Evolutionary conservation across 306 rosid genomes (phyloP).

Genomic region (Quillaja saponaria): DNA sequence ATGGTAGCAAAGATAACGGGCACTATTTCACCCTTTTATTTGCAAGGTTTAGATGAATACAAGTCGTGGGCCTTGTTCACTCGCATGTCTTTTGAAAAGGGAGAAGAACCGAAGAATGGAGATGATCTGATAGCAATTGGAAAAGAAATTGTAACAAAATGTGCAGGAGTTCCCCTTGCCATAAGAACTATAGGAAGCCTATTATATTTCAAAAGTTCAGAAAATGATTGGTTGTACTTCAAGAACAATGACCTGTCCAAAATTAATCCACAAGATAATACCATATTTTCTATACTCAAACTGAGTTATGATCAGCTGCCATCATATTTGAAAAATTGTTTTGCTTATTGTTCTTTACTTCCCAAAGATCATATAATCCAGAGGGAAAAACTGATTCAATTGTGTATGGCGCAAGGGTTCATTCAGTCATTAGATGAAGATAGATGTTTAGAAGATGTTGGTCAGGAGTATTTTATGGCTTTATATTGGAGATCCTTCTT

Average conservation of each 20-base stretch:
- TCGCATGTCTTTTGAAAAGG: conserved; percentile 25
- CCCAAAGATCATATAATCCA: conserved; percentile 34
- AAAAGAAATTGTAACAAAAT: conserved; percentile 29
- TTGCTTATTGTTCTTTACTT: conserved; percentile 42
- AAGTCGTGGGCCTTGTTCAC: conserved; percentile 31
- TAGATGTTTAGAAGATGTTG: conserved; percentile 38
- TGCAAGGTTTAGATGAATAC: conserved; percentile 22
- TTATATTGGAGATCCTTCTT: conserved; percentile 38
- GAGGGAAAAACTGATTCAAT: conserved; percentile 23
- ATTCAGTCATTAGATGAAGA: conserved; percentile 18
- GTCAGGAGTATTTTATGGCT: conserved; percentile 37
- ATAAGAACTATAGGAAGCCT: conserved; percentile 34
- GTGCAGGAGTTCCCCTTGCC: conserved; percentile 24
- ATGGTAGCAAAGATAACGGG: conserved; percentile 17
- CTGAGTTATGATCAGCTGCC: conserved; percentile 32
- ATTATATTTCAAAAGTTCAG: conserved; percentile 28
- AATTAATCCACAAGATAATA: conserved; percentile 18
- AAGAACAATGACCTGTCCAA: conserved; percentile 35
- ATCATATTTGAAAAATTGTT: conserved; percentile 37
- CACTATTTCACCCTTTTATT: neutral
- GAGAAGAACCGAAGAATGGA: conserved; percentile 4
- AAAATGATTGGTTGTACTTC: conserved; percentile 35
- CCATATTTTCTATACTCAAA: conserved; percentile 27
- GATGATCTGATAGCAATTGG: conserved; percentile 15
- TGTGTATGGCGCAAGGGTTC: conserved; percentile 50